A percentile compares a stretch with the other conserved stretches of the same genome.
These are phyloP conservation scores for Boechera stricta DNA, from an alignment of 345 rosid genomes.

Conservation along the genomic window DNA sequence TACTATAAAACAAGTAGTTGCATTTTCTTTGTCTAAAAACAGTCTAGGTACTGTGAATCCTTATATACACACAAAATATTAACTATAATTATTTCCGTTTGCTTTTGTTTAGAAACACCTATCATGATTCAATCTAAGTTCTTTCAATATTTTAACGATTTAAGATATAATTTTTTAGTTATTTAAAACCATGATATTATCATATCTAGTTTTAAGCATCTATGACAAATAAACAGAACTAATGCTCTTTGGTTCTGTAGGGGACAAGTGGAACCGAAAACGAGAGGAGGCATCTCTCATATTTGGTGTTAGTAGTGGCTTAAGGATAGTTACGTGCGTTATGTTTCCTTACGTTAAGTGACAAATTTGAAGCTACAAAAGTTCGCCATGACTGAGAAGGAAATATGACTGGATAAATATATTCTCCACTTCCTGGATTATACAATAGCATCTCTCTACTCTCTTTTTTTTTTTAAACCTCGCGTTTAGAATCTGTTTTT, in stretches of 20 bases:
- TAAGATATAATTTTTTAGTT: neutral
- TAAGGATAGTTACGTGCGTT: slow-evolving; percentile 37
- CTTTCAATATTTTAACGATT: too few species aligned
- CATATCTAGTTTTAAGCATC: slow-evolving; percentile 21
- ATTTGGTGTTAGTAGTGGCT: slow-evolving; percentile 26
- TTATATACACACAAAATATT: neutral
- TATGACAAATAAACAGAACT: slow-evolving; percentile 24
- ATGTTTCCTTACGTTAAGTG: slow-evolving; percentile 35
- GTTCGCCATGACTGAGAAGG: slow-evolving; percentile 36
- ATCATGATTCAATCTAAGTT: neutral
- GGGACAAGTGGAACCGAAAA: slow-evolving; percentile 48
- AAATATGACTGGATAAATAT: neutral
- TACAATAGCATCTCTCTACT: slow-evolving; percentile 10
- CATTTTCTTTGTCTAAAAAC: neutral
- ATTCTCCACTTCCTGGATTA: slow-evolving; percentile 40
- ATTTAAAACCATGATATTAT: neutral
- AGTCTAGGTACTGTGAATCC: neutral
- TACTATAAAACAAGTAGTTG: neutral
- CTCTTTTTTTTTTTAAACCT: neutral
- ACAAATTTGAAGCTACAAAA: slow-evolving; percentile 15
- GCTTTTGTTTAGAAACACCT: neutral
- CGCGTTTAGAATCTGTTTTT: slow-evolving; percentile 6
- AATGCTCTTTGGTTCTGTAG: slow-evolving; percentile 15
- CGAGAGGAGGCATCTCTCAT: slow-evolving; percentile 40
- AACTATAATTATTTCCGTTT: neutral